These are phyloP conservation scores for Ogataea nitratoaversa DNA, from an alignment of 805 yeast genomes.

Conservation along the genomic window DNA sequence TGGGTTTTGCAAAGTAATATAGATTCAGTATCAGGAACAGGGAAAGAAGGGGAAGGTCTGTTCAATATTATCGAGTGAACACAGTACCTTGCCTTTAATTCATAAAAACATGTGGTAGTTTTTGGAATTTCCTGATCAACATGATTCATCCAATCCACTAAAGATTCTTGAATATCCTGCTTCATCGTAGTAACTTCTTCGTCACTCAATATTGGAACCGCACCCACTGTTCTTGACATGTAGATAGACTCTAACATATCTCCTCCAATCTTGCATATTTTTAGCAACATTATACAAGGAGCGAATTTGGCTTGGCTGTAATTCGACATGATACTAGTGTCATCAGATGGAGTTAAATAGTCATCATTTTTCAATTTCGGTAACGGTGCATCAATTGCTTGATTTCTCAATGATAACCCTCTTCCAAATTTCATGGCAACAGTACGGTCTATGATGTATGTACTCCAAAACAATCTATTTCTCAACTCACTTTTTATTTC, in stretches of 20 bases:
- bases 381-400: conserved; percentile 25
- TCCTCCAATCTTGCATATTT: conserved; percentile 19
- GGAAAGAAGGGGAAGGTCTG: conserved; percentile 25
- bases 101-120: conserved; percentile 13
- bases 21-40: conserved; percentile 14
- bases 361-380: conserved; percentile 20
- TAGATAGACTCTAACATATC: conserved; percentile 23
- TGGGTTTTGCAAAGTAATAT: conserved; percentile 14
- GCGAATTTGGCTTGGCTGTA: conserved; percentile 17
- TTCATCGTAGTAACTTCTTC: conserved; percentile 11
- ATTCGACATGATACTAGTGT: not conserved
- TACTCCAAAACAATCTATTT: conserved; percentile 24
- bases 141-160: conserved; percentile 18
- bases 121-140: conserved; percentile 17
- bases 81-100: conserved; percentile 18
- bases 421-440: conserved; percentile 25
- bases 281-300: conserved; percentile 17
- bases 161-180: conserved; percentile 8
- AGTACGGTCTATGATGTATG: conserved; percentile 22
- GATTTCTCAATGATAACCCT: conserved; percentile 22
- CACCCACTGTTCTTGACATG: conserved; percentile 21
- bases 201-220: conserved; percentile 15
- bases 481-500: conserved; percentile 18
- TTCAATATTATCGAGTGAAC: conserved; percentile 17
- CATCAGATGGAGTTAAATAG: conserved; percentile 8